A percentile compares a stretch with the other conserved stretches of the same genome.
Conservation (phyloP, 2,329 filamentous ascomycete species). For the Colletotrichum graminicola region DNA sequence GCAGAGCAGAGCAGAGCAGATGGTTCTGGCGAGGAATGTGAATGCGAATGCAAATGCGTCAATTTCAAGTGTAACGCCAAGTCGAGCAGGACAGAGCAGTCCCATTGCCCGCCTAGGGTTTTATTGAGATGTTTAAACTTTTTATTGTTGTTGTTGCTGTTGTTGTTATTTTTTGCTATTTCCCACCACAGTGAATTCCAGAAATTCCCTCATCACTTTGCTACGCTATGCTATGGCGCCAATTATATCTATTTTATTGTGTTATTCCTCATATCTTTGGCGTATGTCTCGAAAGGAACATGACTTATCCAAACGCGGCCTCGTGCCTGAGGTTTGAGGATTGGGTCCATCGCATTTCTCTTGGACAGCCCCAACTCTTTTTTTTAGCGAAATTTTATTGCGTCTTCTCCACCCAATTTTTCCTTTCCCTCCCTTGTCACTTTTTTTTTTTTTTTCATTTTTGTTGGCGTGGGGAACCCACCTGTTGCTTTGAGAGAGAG, state of each 20-base stretch:
- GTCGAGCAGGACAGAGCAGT: not conserved
- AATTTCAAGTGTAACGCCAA: not conserved
- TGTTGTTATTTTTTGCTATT: too few relatives aligned
- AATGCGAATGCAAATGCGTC: not conserved
- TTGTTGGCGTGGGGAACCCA: slow-evolving; percentile 25
- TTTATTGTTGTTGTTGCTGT: not conserved
- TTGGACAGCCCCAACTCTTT: not conserved
- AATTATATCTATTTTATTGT: not conserved
- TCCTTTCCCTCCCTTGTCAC: not conserved
- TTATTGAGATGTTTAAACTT: slow-evolving; percentile 32
- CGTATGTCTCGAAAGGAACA: not conserved
- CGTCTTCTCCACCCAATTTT: not conserved
- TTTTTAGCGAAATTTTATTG: not conserved
- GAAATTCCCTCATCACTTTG: not conserved
- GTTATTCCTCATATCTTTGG: not conserved
- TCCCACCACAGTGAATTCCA: not conserved
- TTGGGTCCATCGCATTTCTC: slow-evolving; percentile 7
- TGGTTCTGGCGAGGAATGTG: too few relatives aligned
- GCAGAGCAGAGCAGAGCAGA: too few relatives aligned
- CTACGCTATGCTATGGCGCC: not conserved
- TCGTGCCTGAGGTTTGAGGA: slow-evolving; percentile 1
- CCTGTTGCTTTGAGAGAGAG: slow-evolving; percentile 41
- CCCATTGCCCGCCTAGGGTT: slow-evolving; percentile 24
- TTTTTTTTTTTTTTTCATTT: not conserved
- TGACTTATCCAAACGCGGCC: not conserved